Evolutionary conservation across 2,329 filamentous ascomycete species (phyloP), one percentile per base, ranked within the genome.

Genomic region (Myriangium duriaei): DNA sequence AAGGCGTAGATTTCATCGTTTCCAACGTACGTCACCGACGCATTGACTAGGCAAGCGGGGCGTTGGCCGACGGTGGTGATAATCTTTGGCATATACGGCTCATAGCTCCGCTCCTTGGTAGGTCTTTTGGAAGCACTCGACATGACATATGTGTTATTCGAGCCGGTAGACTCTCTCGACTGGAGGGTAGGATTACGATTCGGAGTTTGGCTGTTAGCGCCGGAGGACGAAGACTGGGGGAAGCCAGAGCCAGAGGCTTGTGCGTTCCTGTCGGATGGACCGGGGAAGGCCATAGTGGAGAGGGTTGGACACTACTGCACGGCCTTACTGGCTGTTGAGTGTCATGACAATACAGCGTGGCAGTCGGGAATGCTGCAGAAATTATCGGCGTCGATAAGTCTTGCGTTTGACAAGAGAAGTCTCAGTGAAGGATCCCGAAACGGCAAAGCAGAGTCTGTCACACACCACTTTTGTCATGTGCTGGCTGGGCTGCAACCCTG

Each of bases 1-100:
- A 98, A 98, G 9, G 88, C 91, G 61, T 92, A 96, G 51, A 98
- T 96, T 60, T 91, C 79, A 57, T 96, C 91, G 62, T 94, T 91
- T 42, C 87, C 87, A 53, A 91, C 94, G 59, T 94, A 95, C n/a
- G 91, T 98, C 43, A 96, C 88, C 1, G 91, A 96, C 37, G 91
- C 91, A 67, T 98, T 98, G 49, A 98, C 88, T 34, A 98, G 71
- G 55, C 88, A 96, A 24, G 91, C 87, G 26, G 91, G 91, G 48
- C 87, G 76, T 61, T 67, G 65, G 41, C 67, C 67, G 35, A 69
- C 61, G 9, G 66, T 69, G 21, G 65, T 67, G 47, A 69, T 88
- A 44, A 94, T 82, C 56, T 79, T 82, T 24, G 88, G 88, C 34
- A 81, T 79, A 60, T 93, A 92, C 46, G 76, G 77, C 55, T 92